A percentile compares a stretch with the other conserved stretches of the same genome.
Conservation (phyloP, 257 asterid genomes). For the Ophiorrhiza pumila region DNA sequence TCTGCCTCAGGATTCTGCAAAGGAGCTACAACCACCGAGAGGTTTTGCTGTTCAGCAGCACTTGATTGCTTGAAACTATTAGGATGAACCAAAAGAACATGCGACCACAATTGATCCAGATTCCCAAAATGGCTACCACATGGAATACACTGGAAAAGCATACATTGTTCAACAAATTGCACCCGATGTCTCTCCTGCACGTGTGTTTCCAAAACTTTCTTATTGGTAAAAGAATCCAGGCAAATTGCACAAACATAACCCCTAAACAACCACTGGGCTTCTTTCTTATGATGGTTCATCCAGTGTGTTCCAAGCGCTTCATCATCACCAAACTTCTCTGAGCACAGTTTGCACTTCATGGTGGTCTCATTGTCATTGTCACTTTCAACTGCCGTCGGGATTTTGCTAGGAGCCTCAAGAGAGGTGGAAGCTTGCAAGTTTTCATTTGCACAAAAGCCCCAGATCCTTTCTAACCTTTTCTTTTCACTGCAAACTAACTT, state of each 20-base stretch:
- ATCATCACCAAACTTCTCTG: constrained; percentile 55
- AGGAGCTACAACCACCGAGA: constrained; percentile 24
- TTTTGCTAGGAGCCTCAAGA: constrained; percentile 39
- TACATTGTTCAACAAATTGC: constrained; percentile 85
- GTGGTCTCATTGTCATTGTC: constrained; percentile 39
- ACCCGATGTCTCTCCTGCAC: constrained; percentile 93
- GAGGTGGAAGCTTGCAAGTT: constrained; percentile 39
- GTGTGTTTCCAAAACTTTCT: constrained; percentile 82
- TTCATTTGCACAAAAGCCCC: constrained; percentile 59
- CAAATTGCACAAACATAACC: constrained; percentile 97
- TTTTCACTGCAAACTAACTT: constrained; percentile 71
- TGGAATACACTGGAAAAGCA: constrained; percentile 94
- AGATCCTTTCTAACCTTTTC: constrained; percentile 62
- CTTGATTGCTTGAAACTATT: constrained; percentile 51
- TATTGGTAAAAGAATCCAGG: constrained; percentile 91
- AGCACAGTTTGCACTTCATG: constrained; percentile 79
- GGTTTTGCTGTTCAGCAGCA: constrained; percentile 31
- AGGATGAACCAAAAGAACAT: constrained; percentile 70
- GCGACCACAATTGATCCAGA: constrained; percentile 84
- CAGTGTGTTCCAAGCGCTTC: constrained; percentile 76
- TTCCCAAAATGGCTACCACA: constrained; percentile 86
- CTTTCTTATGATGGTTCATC: constrained; percentile 82
- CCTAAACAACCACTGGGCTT: constrained; percentile 94
- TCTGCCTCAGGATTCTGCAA: constrained; percentile 34
- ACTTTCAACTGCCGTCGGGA: constrained; percentile 29